Conservation (phyloP, 2,329 filamentous ascomycete genomes). For the Laburnicola sp. region DNA sequence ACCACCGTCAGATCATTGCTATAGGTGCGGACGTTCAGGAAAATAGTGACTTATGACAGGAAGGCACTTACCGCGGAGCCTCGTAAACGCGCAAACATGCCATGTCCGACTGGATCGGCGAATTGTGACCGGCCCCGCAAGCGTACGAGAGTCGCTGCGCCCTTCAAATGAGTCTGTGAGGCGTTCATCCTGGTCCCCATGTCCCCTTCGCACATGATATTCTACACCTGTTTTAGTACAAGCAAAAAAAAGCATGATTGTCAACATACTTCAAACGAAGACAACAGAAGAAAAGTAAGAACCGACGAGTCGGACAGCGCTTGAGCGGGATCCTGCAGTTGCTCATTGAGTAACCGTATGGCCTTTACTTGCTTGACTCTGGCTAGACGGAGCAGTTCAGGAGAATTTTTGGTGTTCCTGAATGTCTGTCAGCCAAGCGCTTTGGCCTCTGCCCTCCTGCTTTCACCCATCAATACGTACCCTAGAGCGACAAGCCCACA, state of each 20-base stretch:
- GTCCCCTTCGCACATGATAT: constrained; percentile 14
- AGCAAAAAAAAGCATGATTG: background rate
- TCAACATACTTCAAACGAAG: constrained; percentile 18
- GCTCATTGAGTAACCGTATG: constrained; percentile 15
- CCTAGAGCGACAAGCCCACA: constrained; percentile 1
- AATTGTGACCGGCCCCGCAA: constrained; percentile 17
- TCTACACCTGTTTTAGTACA: constrained; percentile 12
- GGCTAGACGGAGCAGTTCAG: constrained; percentile 16
- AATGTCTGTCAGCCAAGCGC: background rate
- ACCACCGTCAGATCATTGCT: no score
- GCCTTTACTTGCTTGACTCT: constrained; percentile 18
- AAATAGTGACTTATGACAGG: no score
- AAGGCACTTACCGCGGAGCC: constrained; percentile 12
- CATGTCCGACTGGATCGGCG: constrained; percentile 1
- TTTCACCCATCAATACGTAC: background rate
- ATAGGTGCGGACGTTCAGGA: no score
- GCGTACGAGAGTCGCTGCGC: constrained; percentile 15
- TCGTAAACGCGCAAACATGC: constrained; percentile 19
- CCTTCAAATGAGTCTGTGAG: constrained; percentile 19
- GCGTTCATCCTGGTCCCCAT: background rate
- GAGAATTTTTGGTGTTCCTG: constrained; percentile 15
- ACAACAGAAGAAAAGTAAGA: constrained; percentile 18
- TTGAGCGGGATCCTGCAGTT: constrained; percentile 18
- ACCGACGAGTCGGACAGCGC: constrained; percentile 19
- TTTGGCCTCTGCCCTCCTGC: no score